phyloP scores from a whole-genome alignment of 1,284 basidiomycete species.

The Sporisorium sorghi region DNA sequence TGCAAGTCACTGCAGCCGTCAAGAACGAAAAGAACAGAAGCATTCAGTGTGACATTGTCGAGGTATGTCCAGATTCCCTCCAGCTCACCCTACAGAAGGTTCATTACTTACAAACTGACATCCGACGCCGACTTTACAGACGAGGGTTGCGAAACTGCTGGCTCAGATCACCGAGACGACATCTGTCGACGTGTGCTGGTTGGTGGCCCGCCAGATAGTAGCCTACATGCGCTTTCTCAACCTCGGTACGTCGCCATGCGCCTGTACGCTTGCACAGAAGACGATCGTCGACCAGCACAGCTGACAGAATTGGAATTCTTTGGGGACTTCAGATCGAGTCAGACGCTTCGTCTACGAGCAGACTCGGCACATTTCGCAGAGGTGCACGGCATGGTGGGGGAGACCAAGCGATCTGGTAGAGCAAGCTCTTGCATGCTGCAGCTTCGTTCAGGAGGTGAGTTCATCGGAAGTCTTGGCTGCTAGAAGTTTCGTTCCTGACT shows the following conservation, averaged over 20 bases:
- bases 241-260: slow-evolving; percentile 10
- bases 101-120: background rate
- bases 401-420: background rate
- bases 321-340: slow-evolving; percentile 5
- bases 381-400: slow-evolving; percentile 10
- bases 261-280: background rate
- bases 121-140: background rate
- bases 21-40: slow-evolving; percentile 1
- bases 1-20: slow-evolving; percentile 13
- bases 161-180: slow-evolving; percentile 10
- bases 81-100: too few relatives aligned
- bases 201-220: slow-evolving; percentile 20
- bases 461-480: too few relatives aligned
- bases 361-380: background rate
- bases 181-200: slow-evolving; percentile 5
- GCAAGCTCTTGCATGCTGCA: slow-evolving; percentile 4
- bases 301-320: background rate
- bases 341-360: slow-evolving; percentile 12
- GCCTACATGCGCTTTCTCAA: slow-evolving; percentile 32
- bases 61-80: slow-evolving; percentile 3
- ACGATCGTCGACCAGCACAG: background rate
- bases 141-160: slow-evolving; percentile 1
- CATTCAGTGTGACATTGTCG: slow-evolving; percentile 13
- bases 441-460: slow-evolving; percentile 4
- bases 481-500: too few relatives aligned